Evolutionary conservation across 2,329 filamentous ascomycete genomes (phyloP), one percentile per base, ranked within the genome.

Genomic region (Aspergillus ibericus): DNA sequence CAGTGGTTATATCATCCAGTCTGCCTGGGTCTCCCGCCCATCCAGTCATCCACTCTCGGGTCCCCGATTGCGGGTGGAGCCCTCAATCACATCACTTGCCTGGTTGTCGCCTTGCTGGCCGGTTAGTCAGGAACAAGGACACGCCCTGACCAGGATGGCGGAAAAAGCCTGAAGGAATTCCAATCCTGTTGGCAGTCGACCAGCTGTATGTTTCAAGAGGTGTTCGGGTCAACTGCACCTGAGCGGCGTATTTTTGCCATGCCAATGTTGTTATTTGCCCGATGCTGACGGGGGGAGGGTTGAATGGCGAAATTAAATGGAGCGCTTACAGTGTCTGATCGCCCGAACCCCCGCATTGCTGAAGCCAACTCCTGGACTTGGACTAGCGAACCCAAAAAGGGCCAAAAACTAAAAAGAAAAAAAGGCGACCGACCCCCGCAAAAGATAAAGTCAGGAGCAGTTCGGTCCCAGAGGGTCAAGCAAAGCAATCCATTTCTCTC

Each of bases 121-220:
- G 49, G 58, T 64, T 64, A 64, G 62, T 59, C 62, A 64, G 62
- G 62, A 63, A 64, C 61, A 51, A 42, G 58, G 56, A 34, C 55
- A 53, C 59, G 35, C 44, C 44, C 34, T 40, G 44, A 50, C 44
- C 25, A 34, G 36, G 54, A 54, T 60, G 47, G 25, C 42, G 22
- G 38, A 42, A 42, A 42, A 13, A 42, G 18, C 12, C 18, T 42
- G 38, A 22, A 42, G 18, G 38, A 42, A 42, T 22, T 42, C 10
- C 16, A 20, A 22, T 42, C 38, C 38, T 42, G 20, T 18, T 18
- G 16, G 8, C 9, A 18, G 12, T 20, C 7, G 18, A 6, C 18
- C 16, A 42, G 12, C 18, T 18, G 20, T 6, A 22, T 22, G 16
- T 13, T 42, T 15, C 38, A 20, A 42, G 13, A 7, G n/a, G 10